Percentiles rank a stretch among this genome's conserved stretches.
phyloP scores from a whole-genome alignment of 2,329 filamentous ascomycete genomes.

The Aspergillus texensis region DNA sequence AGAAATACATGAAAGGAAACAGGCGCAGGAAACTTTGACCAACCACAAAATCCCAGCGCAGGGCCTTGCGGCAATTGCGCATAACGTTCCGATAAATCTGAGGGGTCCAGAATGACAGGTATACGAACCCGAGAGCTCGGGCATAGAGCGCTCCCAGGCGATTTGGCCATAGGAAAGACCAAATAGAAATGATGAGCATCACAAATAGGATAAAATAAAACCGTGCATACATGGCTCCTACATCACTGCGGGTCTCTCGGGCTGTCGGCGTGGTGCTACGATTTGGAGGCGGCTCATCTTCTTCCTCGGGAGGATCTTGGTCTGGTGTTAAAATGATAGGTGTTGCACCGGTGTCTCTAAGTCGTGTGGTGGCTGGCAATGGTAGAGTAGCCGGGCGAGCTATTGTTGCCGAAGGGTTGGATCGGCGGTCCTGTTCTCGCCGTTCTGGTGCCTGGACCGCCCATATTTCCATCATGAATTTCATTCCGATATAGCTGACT shows the following conservation, averaged over 20 bases:
- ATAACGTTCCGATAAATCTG: constrained; percentile 89
- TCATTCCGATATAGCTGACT: constrained; percentile 65
- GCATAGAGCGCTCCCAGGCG: constrained; percentile 57
- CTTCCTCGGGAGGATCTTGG: constrained; percentile 53
- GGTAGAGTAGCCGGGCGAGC: constrained; percentile 47
- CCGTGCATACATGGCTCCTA: constrained; percentile 62
- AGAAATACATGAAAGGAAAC: constrained; percentile 83
- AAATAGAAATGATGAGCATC: constrained; percentile 61
- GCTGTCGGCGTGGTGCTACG: constrained; percentile 37
- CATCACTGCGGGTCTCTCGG: constrained; percentile 47
- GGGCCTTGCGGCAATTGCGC: constrained; percentile 86
- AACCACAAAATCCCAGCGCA: constrained; percentile 88
- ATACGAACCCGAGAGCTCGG: constrained; percentile 68
- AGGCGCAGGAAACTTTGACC: constrained; percentile 80
- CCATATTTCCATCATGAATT: constrained; percentile 70
- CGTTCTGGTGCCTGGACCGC: constrained; percentile 57
- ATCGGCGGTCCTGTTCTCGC: constrained; percentile 36
- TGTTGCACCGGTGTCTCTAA: constrained; percentile 52
- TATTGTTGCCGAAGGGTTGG: constrained; percentile 28
- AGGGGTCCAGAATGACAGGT: constrained; percentile 88
- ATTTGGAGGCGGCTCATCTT: constrained; percentile 33
- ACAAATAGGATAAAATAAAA: constrained; percentile 64
- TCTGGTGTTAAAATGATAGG: constrained; percentile 63
- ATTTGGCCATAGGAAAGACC: constrained; percentile 60
- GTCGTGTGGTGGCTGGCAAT: constrained; percentile 51